Base-by-base conservation (phyloP, 805 yeast species). In the Candida pseudofarinosa region DNA sequence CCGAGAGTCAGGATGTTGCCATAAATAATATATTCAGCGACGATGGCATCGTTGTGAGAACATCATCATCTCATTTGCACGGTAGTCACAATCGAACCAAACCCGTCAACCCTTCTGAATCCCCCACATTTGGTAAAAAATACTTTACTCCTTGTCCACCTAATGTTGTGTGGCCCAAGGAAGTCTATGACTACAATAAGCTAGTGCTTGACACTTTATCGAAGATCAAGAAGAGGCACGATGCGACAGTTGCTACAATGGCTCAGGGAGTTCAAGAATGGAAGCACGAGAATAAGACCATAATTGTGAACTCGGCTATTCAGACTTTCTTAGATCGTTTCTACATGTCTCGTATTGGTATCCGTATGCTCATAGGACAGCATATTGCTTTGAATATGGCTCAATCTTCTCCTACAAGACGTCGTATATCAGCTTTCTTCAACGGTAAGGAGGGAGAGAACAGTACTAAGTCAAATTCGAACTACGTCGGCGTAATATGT, bases 211-310 rank as follows among this genome's bases (percentile, higher is more conserved):
- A 81, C 33, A 70, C 85, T 0, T 69, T 88, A 46, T 75, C 78
- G 40, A 79, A 74, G 47, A 88, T 88, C 62, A 89, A 88, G 58
- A 79, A 76, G 50, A 71, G 96, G 28, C 97, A 88, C 60, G 96
- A 89, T 62, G 95, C 96, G 6, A 90, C 95, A 0, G 96, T 89
- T 14, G 83, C 95, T 13, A 88, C 96, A 0, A 83, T 89, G 56
- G 96, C 96, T 0, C 88, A 87, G 51, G 97, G 96, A 30, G 95
- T 89, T 6, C 83, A 84, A 54, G 95, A 88, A 60, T 89, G 96
- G 95, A 88, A 88, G 55, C 73, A 71, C 19, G 64, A 59, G 33
- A 67, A 63, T 60, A 70, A 59, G 40, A 69, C 74, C 10, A 67
- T 74, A 35, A 50, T 76, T 23, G 81, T 85, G 33, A 87, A 85